Conservation (phyloP, 106 monocot species). For the Ottelia alismoides region DNA sequence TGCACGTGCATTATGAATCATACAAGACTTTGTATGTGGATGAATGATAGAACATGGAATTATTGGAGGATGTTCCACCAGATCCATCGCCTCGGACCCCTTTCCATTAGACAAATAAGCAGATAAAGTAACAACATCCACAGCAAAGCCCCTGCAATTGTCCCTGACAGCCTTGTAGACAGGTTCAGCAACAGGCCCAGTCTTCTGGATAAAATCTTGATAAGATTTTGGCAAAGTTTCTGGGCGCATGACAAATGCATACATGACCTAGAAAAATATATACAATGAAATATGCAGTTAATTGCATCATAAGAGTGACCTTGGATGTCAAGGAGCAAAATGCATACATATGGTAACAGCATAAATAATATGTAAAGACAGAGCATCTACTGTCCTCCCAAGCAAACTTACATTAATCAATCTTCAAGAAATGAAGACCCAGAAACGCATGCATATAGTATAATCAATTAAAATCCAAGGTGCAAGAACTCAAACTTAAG, state of each 20-base stretch:
- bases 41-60: slow-evolving; percentile 94
- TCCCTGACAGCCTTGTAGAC: slow-evolving; percentile 96
- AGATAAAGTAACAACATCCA: slow-evolving; percentile 60
- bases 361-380: no score
- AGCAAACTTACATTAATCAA: neutral
- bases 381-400: no score
- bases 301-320: no score
- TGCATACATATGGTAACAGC: neutral
- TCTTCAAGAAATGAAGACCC: neutral
- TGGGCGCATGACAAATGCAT: slow-evolving; percentile 96
- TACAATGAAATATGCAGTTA: neutral
- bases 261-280: slow-evolving; percentile 71
- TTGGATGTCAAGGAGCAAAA: neutral
- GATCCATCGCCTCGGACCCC: slow-evolving; percentile 24
- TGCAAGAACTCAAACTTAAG: neutral
- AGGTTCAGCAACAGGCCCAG: slow-evolving; percentile 85
- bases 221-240: slow-evolving; percentile 96
- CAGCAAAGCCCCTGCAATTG: slow-evolving; percentile 60
- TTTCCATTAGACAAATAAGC: slow-evolving; percentile 57
- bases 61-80: slow-evolving; percentile 53
- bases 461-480: no score
- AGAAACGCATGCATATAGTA: no score
- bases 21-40: slow-evolving; percentile 63
- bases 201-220: slow-evolving; percentile 97
- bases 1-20: slow-evolving; percentile 54